Evolutionary conservation across 1,139 yeast species (phyloP).

Genomic region (Pichia sp.): DNA sequence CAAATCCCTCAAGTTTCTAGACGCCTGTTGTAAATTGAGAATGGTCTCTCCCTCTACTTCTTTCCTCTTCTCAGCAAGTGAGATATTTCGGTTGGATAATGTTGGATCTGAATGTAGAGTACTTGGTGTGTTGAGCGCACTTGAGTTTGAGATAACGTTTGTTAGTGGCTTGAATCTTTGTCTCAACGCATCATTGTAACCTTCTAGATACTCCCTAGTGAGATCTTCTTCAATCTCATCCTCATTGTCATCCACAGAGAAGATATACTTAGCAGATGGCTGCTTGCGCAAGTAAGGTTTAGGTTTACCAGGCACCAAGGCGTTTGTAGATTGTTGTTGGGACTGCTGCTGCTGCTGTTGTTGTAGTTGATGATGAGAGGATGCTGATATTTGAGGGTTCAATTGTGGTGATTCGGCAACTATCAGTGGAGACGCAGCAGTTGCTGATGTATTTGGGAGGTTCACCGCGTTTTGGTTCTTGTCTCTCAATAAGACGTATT

Average conservation of each 20-base stretch:
- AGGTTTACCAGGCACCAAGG: slow-evolving; percentile 14
- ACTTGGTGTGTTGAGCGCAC: neutral
- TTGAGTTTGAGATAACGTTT: too few relatives aligned
- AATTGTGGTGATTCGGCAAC: slow-evolving; percentile 11
- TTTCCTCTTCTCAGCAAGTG: slow-evolving; percentile 11
- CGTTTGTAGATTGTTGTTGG: slow-evolving; percentile 1
- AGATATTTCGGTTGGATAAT: slow-evolving; percentile 1
- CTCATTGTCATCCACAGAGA: slow-evolving; percentile 74
- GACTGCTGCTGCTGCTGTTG: too few relatives aligned
- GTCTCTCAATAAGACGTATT: slow-evolving; percentile 26
- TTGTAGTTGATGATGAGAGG: neutral
- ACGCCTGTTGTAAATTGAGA: slow-evolving; percentile 17
- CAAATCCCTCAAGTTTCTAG: slow-evolving; percentile 19
- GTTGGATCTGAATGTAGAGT: neutral
- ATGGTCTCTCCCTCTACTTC: slow-evolving; percentile 24
- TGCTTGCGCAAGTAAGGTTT: slow-evolving; percentile 22
- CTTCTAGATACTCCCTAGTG: slow-evolving; percentile 62
- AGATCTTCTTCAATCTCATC: slow-evolving; percentile 51
- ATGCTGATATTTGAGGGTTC: slow-evolving; percentile 3
- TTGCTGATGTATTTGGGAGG: neutral
- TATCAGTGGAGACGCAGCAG: neutral
- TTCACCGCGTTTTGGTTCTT: too few relatives aligned
- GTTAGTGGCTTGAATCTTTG: slow-evolving; percentile 25
- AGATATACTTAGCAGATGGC: slow-evolving; percentile 32
- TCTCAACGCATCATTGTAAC: slow-evolving; percentile 62